These are phyloP conservation scores for Nematocida sp. DNA, from an alignment of 371 early-diverging fungal genomes.

Conservation along the genomic window DNA sequence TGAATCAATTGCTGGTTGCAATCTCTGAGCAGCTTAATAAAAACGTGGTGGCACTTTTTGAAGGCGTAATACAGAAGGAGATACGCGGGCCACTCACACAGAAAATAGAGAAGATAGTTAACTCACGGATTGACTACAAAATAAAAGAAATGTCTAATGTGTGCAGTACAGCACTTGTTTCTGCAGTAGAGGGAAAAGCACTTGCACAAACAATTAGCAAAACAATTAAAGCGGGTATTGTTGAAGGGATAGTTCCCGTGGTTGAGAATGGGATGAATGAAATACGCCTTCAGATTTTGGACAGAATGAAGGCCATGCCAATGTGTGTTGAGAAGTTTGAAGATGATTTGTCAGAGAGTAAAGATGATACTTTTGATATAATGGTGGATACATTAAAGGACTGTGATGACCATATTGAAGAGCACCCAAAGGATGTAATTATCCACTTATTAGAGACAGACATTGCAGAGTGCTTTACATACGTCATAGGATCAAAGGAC, in stretches of 20 bases:
- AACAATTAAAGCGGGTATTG: slow-evolving; percentile 49
- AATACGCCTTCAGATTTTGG: slow-evolving; percentile 65
- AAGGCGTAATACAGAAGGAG: slow-evolving; percentile 53
- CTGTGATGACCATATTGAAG: slow-evolving; percentile 34
- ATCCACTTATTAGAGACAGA: slow-evolving; percentile 52
- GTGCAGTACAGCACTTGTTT: slow-evolving; percentile 15
- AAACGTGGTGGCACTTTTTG: slow-evolving; percentile 38
- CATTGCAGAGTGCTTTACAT: slow-evolving; percentile 49
- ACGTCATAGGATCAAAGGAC: slow-evolving; percentile 19
- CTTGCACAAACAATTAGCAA: slow-evolving; percentile 12
- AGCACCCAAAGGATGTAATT: slow-evolving; percentile 39
- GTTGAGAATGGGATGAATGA: slow-evolving; percentile 68
- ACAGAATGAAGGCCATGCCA: slow-evolving; percentile 54
- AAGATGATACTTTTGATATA: slow-evolving; percentile 35
- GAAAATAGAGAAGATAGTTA: slow-evolving; percentile 25
- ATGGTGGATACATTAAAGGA: slow-evolving; percentile 43
- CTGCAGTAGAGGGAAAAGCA: slow-evolving; percentile 15
- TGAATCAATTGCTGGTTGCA: slow-evolving; percentile 37
- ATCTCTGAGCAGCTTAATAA: slow-evolving; percentile 56
- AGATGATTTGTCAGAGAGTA: slow-evolving; percentile 48
- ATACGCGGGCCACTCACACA: slow-evolving; percentile 26
- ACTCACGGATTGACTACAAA: slow-evolving; percentile 33
- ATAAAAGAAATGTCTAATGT: slow-evolving; percentile 16
- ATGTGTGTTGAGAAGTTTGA: slow-evolving; percentile 18
- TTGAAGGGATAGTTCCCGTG: slow-evolving; percentile 59